Evolutionary conservation across 2,329 filamentous ascomycete genomes (phyloP).

Genomic region (Alternaria longipes): DNA sequence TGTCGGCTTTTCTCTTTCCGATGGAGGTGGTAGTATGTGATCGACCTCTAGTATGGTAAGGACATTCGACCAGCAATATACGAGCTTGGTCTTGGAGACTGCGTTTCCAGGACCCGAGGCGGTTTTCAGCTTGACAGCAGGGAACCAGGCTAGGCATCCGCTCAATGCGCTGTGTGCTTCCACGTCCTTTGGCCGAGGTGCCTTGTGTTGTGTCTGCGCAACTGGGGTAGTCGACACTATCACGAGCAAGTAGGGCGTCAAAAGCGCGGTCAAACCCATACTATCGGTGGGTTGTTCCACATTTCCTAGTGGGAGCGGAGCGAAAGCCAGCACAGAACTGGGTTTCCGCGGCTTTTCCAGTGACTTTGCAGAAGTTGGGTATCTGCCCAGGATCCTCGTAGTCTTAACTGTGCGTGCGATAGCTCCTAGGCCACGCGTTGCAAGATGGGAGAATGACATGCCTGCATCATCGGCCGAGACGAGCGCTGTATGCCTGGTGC

Average conservation of each 20-base stretch:
- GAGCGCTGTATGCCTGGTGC: conserved; percentile 89
- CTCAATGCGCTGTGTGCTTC: conserved; percentile 90
- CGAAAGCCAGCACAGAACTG: conserved; percentile 93
- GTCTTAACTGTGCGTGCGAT: conserved; percentile 88
- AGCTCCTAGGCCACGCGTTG: conserved; percentile 86
- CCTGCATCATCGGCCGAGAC: conserved; percentile 94
- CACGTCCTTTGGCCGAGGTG: conserved; percentile 88
- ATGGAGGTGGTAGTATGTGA: conserved; percentile 64
- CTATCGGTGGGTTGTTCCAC: conserved; percentile 86
- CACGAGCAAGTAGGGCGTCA: conserved; percentile 94
- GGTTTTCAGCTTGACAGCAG: conserved; percentile 88
- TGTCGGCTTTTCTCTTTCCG: conserved; percentile 79
- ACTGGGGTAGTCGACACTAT: conserved; percentile 97
- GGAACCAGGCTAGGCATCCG: conserved; percentile 96
- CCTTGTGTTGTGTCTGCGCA: conserved; percentile 96
- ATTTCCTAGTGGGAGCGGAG: conserved; percentile 91
- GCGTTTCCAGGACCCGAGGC: conserved; percentile 71
- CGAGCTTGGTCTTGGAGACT: conserved; percentile 83
- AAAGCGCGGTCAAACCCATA: conserved; percentile 90
- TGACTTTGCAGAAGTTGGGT: conserved; percentile 74
- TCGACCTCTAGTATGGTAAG: conserved; percentile 91
- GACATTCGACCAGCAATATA: conserved; percentile 99
- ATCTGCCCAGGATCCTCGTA: conserved; percentile 87
- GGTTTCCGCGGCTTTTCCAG: conserved; percentile 79
- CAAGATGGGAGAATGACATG: conserved; percentile 98